Evolutionary conservation across 352 stramenopile genomes (phyloP), one percentile per base, ranked within the genome.

Genomic region (Phytopythium vexans): DNA sequence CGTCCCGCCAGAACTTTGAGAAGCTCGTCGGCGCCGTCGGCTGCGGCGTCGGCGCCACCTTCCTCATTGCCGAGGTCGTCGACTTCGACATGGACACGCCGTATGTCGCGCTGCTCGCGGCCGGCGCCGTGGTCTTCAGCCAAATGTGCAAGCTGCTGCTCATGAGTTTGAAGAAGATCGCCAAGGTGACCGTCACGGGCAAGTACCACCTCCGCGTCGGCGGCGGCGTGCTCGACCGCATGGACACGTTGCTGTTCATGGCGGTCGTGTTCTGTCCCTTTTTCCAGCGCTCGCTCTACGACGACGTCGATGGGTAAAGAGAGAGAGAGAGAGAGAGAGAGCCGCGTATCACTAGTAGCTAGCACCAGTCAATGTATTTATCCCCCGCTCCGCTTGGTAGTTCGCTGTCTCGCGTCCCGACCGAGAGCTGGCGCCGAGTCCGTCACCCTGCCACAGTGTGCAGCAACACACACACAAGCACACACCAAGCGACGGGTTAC

Each of bases 231-330:
- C 62, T 88, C 12, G 77, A 86, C 41, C 72, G 70, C 21, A 50
- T 88, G 14, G 77, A 88, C 56, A 78, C 74, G 33, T 45, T 86
- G 38, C 61, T 88, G 46, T 72, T 86, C 58, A 74, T 82, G 60
- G 66, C 66, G 6, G 55, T 86, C 41, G 74, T 86, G 14, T 86
- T 85, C 39, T 61, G 66, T 21, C 69, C 72, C 8, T 72, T 82
- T 47, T 77, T 82, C 41, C 60, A 82, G 42, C 61, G 64, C 51
- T 42, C 51, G 38, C 47, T 77, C 14, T 73, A 64, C 47, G 55
- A 67, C 32, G 54, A 74, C 21, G 21, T 27, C 21, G 2, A 27
- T 2, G 21, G 1, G 21, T 27, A 27, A 2, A 27, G 1, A 27
- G 21, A 27, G 21, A 27, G 21, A 27, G 21, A n/a, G n/a, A n/a